These are phyloP conservation scores for Sporothrix variecibatus DNA, from an alignment of 2,329 filamentous ascomycete species.

Conservation along the genomic window DNA sequence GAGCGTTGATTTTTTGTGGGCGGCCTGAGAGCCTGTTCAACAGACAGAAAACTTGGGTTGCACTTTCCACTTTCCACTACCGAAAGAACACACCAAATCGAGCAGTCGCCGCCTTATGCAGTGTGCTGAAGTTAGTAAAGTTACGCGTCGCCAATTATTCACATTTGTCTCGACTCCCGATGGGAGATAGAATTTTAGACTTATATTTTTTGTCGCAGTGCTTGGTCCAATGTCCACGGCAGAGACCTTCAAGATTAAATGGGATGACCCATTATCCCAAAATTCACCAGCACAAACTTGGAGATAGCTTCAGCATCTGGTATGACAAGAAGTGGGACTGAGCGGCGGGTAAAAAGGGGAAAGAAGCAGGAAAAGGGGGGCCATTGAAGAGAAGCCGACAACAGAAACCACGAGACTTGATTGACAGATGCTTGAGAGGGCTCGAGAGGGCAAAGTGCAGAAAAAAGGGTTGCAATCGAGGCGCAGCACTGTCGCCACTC, in stretches of 20 bases:
- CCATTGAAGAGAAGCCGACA: not conserved
- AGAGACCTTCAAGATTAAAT: not conserved
- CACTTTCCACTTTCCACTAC: slow-evolving; percentile 5
- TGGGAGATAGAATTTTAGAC: not conserved
- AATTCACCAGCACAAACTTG: not conserved
- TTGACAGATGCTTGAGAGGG: not conserved
- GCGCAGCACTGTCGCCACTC: slow-evolving; percentile 22
- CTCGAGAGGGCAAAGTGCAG: not conserved
- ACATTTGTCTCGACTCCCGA: not conserved
- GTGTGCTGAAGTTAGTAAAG: not conserved
- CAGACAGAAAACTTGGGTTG: not conserved
- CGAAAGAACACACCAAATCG: slow-evolving; percentile 2
- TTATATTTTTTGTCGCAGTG: not conserved
- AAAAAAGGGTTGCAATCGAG: slow-evolving; percentile 14
- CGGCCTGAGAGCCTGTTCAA: not conserved
- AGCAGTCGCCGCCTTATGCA: not conserved
- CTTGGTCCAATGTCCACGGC: not conserved
- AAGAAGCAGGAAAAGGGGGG: not conserved
- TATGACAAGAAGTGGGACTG: slow-evolving; percentile 1
- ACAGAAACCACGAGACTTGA: not conserved
- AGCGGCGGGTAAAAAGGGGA: slow-evolving; percentile 3
- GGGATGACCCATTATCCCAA: not conserved
- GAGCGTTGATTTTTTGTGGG: not conserved
- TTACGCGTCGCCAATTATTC: not conserved
- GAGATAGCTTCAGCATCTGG: not conserved